Base-by-base conservation (phyloP, 768 basidiomycete species). In the Phaffia tasmanica region DNA sequence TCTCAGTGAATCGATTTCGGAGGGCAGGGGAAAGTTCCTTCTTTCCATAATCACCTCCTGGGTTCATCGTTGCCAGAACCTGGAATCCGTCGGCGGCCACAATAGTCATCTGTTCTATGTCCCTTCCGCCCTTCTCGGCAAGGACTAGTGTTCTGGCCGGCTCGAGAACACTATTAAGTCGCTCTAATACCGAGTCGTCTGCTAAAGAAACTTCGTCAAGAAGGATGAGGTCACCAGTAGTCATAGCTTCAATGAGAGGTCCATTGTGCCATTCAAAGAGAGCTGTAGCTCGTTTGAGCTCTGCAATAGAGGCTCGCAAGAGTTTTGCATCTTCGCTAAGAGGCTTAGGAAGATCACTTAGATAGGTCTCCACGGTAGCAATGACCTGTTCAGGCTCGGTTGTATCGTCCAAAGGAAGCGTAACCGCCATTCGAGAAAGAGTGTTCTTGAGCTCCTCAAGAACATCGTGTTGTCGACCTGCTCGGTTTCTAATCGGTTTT, bases 201-300 rank as follows among this genome's bases (percentile, higher is more conserved):
- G 93, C 95, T 16, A 99, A 80, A 0, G 95, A 98, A 19, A 98
- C 92, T 74, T 99, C 95, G 73, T 99, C 95, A 32, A 99, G 82
- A 8, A 99, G 80, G 71, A 99, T 87, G 3, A 94, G 81, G 70
- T 87, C 85, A 21, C 93, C 94, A 23, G 75, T 75, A 9, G 80
- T 81, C 95, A 99, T 99, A 1, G 93, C 88, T 70, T 88, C 82
- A 7, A 99, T 83, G 42, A 99, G 82, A n/a, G 95, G 93, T 1
- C 95, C 95, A 72, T 98, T 90, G 69, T 87, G 83, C 95, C 95
- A 99, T 74, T 95, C 88, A 73, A 99, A 98, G 51, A 98, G 83
- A 0, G 88, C 84, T n/a, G 82, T 81, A 0, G 85, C 78, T 30
- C 79, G 79, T 51, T 71, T 72, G 68, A 75, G 48, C 47, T 75